Conservation (phyloP, 768 basidiomycete species). For the Trametes maxima region DNA sequence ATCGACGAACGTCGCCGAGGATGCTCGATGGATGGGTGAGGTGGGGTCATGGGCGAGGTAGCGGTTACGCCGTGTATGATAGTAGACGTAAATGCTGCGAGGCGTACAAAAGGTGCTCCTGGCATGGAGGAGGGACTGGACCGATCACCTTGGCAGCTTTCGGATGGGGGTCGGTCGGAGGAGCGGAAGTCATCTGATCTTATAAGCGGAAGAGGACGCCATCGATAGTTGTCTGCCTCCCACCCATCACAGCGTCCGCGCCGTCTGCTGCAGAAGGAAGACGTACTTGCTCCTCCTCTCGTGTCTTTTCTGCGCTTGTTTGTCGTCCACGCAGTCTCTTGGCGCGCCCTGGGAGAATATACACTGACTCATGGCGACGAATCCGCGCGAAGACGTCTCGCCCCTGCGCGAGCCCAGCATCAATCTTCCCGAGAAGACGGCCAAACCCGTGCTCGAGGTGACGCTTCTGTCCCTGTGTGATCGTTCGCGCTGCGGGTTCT, state of each 20-base stretch:
- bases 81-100: neutral
- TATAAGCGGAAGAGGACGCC: neutral
- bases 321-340: neutral
- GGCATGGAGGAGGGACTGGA: neutral
- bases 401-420: slow-evolving; percentile 17
- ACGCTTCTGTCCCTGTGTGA: neutral
- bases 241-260: neutral
- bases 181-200: slow-evolving; percentile 5
- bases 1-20: neutral
- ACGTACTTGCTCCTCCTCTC: neutral
- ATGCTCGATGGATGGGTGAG: neutral
- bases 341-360: neutral
- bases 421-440: slow-evolving; percentile 14
- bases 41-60: neutral
- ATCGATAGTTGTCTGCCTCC: neutral
- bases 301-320: neutral
- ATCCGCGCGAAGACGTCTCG: slow-evolving; percentile 14
- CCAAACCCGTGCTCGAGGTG: slow-evolving; percentile 24
- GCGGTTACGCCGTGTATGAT: neutral
- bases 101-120: neutral
- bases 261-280: neutral
- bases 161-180: neutral
- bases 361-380: neutral
- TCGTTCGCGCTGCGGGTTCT: neutral
- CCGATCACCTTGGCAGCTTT: neutral